Evolutionary conservation across 176 grass and related monocot species (phyloP).

Genomic region (Aechmea fasciata): DNA sequence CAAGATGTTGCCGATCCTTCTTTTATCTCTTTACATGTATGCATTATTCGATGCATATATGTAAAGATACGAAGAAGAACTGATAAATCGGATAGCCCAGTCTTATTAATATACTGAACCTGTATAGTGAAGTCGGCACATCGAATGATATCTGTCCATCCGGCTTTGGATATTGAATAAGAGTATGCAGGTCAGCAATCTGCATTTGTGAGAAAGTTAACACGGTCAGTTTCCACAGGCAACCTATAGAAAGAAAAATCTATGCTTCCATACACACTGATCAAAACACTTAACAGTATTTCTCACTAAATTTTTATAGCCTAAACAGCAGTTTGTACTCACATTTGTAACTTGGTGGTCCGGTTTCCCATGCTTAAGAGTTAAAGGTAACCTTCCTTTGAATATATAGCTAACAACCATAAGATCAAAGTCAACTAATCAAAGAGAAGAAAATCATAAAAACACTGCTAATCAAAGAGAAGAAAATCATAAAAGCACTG

Average conservation of each 20-base stretch:
- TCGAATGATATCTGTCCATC: constrained; percentile 85
- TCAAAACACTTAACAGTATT: background rate
- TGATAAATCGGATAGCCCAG: background rate
- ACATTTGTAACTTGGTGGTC: constrained; percentile 91
- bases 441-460: background rate
- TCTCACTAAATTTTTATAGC: constrained; percentile 2
- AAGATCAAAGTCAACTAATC: constrained; percentile 19
- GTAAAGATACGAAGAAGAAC: background rate
- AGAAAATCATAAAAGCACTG: background rate
- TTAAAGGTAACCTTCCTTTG: constrained; percentile 68
- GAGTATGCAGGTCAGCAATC: constrained; percentile 46
- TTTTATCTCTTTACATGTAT: too few relatives aligned
- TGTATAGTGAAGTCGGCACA: constrained; percentile 87
- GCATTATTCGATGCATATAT: background rate
- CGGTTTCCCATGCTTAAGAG: constrained; percentile 82
- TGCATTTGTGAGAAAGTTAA: constrained; percentile 19
- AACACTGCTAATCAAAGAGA: background rate
- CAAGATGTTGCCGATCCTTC: background rate
- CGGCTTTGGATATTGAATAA: constrained; percentile 66
- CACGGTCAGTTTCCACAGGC: constrained; percentile 18
- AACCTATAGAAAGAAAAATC: background rate
- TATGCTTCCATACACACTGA: constrained; percentile 6
- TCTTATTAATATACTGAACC: constrained; percentile 23
- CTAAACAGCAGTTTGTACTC: constrained; percentile 24
- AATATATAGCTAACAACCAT: constrained; percentile 62